Conservation (phyloP, 352 stramenopile species). For the Saprolegnia diclina region DNA sequence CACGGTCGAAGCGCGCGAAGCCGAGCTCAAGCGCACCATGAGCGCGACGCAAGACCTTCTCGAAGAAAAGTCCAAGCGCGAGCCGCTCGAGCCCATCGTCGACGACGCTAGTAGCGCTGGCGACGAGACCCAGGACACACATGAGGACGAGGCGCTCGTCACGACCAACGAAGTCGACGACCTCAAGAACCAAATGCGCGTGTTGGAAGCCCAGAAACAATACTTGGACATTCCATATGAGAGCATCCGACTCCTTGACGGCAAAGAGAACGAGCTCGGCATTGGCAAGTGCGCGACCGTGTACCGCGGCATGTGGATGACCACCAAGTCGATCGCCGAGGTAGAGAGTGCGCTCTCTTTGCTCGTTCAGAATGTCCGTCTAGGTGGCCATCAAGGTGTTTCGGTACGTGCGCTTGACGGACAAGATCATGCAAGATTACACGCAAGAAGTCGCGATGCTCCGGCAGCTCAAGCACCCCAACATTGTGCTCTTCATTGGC, state of each 20-base stretch:
- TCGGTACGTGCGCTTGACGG: conserved; percentile 79
- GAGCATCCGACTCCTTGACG: conserved; percentile 78
- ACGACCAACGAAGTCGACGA: conserved; percentile 55
- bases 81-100: conserved; percentile 1
- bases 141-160: not conserved
- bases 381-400: conserved; percentile 82
- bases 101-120: not conserved
- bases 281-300: conserved; percentile 83
- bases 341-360: conserved; percentile 28
- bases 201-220: conserved; percentile 80
- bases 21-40: conserved; percentile 75
- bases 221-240: conserved; percentile 85
- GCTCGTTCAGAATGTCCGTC: not conserved
- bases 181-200: conserved; percentile 69
- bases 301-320: conserved; percentile 84
- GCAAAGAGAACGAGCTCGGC: conserved; percentile 83
- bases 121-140: not conserved
- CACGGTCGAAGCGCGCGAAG: conserved; percentile 76
- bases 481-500: conserved; percentile 88
- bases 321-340: conserved; percentile 71
- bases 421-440: conserved; percentile 85
- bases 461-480: conserved; percentile 83
- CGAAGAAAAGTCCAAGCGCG: conserved; percentile 43
- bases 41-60: conserved; percentile 80
- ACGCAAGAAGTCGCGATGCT: conserved; percentile 79